These are phyloP conservation scores for Reticulascus tulasneorum DNA, from an alignment of 2,329 filamentous ascomycete genomes.

Conservation along the genomic window DNA sequence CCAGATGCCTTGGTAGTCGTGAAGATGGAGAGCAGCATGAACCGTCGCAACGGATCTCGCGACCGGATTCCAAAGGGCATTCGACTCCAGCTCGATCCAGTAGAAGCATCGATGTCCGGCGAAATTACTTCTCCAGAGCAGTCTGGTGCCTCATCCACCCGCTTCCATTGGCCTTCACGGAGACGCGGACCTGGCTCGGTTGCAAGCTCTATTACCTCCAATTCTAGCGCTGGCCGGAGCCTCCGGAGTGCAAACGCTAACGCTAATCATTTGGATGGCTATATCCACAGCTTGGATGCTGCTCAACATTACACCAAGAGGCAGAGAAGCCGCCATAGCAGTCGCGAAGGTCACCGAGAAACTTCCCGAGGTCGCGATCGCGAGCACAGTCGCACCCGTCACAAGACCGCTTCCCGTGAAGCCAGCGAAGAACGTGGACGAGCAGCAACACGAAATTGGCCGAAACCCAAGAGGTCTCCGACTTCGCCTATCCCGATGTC, in stretches of 20 bases:
- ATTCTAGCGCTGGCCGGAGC: conserved; percentile 47
- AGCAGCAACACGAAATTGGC: conserved; percentile 58
- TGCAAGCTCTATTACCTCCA: conserved; percentile 53
- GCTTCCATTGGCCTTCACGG: conserved; percentile 52
- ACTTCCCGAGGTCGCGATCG: conserved; percentile 36
- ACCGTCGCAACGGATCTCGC: conserved; percentile 65
- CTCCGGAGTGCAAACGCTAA: too few species aligned
- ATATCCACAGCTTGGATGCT: conserved; percentile 80
- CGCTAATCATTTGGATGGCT: conserved; percentile 52
- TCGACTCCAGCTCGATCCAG: conserved; percentile 51
- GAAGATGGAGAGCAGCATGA: conserved; percentile 57
- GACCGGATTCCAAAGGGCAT: conserved; percentile 73
- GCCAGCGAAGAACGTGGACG: conserved; percentile 68
- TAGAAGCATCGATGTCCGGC: conserved; percentile 39
- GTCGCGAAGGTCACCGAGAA: conserved; percentile 42
- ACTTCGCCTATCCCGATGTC: conserved; percentile 95
- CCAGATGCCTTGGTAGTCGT: conserved; percentile 54
- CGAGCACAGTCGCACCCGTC: conserved; percentile 43
- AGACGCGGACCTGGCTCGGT: conserved; percentile 53
- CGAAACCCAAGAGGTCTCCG: conserved; percentile 79
- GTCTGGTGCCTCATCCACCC: conserved; percentile 48
- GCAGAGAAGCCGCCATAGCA: conserved; percentile 52
- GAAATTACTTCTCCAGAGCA: conserved; percentile 55
- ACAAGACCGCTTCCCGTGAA: conserved; percentile 52
- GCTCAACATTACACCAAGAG: conserved; percentile 61